Percentiles rank a stretch among this genome's conserved stretches.
Evolutionary conservation across 305 asterid species (phyloP).

Genomic region (Fraxinus nigra): DNA sequence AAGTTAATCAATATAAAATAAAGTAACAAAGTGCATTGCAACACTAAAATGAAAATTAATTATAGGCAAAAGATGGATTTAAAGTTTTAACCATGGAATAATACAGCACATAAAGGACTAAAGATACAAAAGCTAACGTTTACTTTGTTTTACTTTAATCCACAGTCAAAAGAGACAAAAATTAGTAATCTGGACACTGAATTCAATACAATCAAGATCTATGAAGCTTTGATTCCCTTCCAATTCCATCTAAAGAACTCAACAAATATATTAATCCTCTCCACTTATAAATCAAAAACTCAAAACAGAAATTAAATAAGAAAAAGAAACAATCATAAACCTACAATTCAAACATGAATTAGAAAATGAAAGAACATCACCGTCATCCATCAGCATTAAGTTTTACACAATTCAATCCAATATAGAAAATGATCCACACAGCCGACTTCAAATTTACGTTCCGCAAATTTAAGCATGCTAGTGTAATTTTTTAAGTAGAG

Average conservation of each 20-base stretch:
- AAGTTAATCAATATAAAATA: slow-evolving; percentile 32
- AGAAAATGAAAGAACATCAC: neutral
- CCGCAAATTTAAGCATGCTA: neutral
- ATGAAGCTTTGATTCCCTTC: slow-evolving; percentile 41
- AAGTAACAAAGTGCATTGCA: slow-evolving; percentile 27
- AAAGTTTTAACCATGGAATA: slow-evolving; percentile 26
- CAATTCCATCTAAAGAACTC: slow-evolving; percentile 16
- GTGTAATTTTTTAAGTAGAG: neutral
- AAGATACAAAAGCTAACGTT: slow-evolving; percentile 46
- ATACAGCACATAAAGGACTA: slow-evolving; percentile 21
- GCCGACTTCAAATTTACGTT: neutral
- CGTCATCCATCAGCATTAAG: neutral
- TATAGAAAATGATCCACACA: neutral
- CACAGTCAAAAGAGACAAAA: slow-evolving; percentile 48
- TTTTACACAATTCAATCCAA: neutral
- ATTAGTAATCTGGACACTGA: slow-evolving; percentile 22
- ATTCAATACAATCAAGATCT: slow-evolving; percentile 46
- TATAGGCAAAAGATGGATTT: slow-evolving; percentile 28
- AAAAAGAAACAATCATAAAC: neutral
- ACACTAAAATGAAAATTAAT: slow-evolving; percentile 26
- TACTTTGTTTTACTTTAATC: slow-evolving; percentile 35
- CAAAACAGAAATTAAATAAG: neutral
- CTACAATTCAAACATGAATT: neutral
- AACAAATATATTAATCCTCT: neutral
- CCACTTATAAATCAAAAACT: neutral